Evolutionary conservation across 108 stramenopile genomes (phyloP), one percentile per base, ranked within the genome.

Genomic region (Epithemia pelagica): DNA sequence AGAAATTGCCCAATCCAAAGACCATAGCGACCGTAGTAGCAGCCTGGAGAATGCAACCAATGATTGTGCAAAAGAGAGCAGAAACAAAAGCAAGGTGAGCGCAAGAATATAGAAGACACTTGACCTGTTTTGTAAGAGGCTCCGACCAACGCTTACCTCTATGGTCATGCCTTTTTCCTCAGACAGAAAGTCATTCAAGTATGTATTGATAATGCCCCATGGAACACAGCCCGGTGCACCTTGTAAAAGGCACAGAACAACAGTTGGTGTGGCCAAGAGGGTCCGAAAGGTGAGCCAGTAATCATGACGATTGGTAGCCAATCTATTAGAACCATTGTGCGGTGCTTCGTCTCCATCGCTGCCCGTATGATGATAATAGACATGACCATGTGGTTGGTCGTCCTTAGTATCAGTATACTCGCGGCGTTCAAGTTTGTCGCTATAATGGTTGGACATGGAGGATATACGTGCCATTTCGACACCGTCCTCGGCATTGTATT

Each of bases 191-290:
- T 95, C 94, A 62, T 90, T 92, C 68, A 95, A 69, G 68, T 80
- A 95, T 26, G 84, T 86, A 65, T 87, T 88, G 46, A 95, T 74
- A 20, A 95, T 81, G 56, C 80, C 68, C 88, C 89, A 90, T 5
- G 89, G 84, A 20, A 94, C 59, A 72, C 94, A 95, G 23, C 94
- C 94, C 22, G 94, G 90, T 21, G 88, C 81, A n/a, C 94, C 94
- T 63, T 95, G 94, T 10, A 90, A 33, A 24, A 95, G 70, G 1
- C 81, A 70, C 22, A 91, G 68, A 19, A 89, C 20, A 2, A 88
- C 85, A 10, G 94, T 86, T 32, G 77, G 78, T 29, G 83, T 84
- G 28, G 68, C 61, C 19, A 88, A 46, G 29, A 88, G 73, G 21
- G 57, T 66, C 19, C 59, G 54, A 1, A 77, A 52, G 26, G 81